Conservation (phyloP, 305 asterid genomes). For the Fraxinus nigra region DNA sequence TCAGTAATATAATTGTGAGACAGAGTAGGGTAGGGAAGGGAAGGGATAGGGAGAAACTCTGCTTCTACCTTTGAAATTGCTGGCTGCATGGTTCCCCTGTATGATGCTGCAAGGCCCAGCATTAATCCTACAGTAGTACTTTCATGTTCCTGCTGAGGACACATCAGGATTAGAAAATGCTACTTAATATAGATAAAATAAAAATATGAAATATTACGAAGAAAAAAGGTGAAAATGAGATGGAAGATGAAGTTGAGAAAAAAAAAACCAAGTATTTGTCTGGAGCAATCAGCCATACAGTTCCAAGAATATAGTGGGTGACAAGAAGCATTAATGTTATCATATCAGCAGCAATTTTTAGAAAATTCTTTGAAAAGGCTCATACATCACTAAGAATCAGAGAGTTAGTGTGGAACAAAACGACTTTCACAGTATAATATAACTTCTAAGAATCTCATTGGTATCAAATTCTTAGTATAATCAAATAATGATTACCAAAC, state of each 20-base stretch:
- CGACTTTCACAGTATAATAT: neutral
- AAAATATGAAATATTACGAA: neutral
- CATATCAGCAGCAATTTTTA: neutral
- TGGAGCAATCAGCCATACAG: neutral
- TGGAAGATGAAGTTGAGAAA: conserved; percentile 5
- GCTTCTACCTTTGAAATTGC: conserved; percentile 80
- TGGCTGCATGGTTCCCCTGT: conserved; percentile 96
- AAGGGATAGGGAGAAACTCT: conserved; percentile 23
- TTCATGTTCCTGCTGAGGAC: conserved; percentile 77
- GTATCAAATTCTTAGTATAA: neutral
- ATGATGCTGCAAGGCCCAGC: conserved; percentile 98
- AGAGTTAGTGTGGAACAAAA: neutral
- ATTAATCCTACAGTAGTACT: conserved; percentile 90
- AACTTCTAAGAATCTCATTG: neutral
- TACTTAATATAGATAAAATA: conserved; percentile 5
- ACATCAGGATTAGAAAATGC: neutral
- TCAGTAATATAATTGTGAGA: neutral
- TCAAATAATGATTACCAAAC: neutral
- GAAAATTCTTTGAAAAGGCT: neutral
- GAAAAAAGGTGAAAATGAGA: conserved; percentile 12
- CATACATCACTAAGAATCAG: neutral
- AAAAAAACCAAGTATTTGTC: conserved; percentile 12
- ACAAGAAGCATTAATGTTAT: neutral
- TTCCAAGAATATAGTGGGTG: neutral
- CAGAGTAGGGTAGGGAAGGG: conserved; percentile 5